Evolutionary conservation across 805 yeast species (phyloP).

Genomic region (Saturnispora besseyi): DNA sequence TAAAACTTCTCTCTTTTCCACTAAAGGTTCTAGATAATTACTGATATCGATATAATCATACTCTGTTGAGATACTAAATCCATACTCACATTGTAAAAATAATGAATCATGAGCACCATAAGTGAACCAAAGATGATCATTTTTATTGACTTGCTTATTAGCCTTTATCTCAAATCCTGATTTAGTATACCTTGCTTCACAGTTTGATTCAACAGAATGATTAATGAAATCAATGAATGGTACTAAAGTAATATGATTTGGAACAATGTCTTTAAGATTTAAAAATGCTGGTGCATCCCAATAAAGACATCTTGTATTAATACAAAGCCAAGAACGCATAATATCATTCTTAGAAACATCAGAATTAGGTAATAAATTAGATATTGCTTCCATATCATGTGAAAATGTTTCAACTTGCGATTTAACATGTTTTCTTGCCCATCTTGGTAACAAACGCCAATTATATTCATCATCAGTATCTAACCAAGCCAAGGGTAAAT

Average conservation of each 20-base stretch:
- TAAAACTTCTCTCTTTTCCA: not conserved
- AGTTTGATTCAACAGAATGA: conserved; percentile 49
- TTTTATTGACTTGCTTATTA: conserved; percentile 22
- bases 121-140: conserved; percentile 58
- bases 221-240: conserved; percentile 87
- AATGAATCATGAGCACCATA: conserved; percentile 90
- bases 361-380: not conserved
- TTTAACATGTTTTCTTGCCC: conserved; percentile 32
- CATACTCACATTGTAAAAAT: conserved; percentile 78
- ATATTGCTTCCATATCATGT: conserved; percentile 33
- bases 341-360: conserved; percentile 26
- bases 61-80: conserved; percentile 44
- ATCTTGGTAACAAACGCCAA: conserved; percentile 35
- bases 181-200: conserved; percentile 38
- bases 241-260: conserved; percentile 73
- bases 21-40: conserved; percentile 14
- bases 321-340: conserved; percentile 75
- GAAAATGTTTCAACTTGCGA: conserved; percentile 36
- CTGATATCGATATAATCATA: conserved; percentile 67
- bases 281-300: conserved; percentile 44
- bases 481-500: conserved; percentile 59
- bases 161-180: conserved; percentile 47
- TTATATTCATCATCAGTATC: conserved; percentile 10
- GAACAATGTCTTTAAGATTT: conserved; percentile 19
- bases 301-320: conserved; percentile 86